Evolutionary conservation across 257 asterid species (phyloP).

Genomic region (Nicotiana tabacum): DNA sequence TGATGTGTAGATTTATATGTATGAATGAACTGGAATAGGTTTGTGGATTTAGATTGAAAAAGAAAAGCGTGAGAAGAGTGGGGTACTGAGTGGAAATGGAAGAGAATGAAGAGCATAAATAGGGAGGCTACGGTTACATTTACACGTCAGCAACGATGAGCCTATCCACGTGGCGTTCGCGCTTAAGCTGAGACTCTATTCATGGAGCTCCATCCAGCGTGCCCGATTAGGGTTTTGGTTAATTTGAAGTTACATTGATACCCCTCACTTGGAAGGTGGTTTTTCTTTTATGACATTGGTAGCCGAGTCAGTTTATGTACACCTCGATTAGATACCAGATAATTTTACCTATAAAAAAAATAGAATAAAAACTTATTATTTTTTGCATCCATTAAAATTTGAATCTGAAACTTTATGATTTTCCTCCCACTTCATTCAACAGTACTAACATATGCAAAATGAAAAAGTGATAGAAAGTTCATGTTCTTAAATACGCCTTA

Average conservation of each 20-base stretch:
- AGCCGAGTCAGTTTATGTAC: too few relatives aligned
- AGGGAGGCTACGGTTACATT: conserved; percentile 53
- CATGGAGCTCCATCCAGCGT: background rate
- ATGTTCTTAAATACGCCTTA: too few relatives aligned
- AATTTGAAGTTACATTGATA: background rate
- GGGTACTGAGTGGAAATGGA: conserved; percentile 34
- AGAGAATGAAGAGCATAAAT: conserved; percentile 40
- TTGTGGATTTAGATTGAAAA: conserved; percentile 12
- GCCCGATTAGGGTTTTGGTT: background rate
- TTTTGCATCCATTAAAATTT: too few relatives aligned
- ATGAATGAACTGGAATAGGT: conserved; percentile 9
- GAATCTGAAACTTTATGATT: too few relatives aligned
- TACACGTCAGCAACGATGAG: conserved; percentile 46
- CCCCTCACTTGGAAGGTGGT: background rate
- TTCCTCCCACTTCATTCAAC: too few relatives aligned
- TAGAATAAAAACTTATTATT: too few relatives aligned
- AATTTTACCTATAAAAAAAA: too few relatives aligned
- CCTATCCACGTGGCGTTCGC: conserved; percentile 49
- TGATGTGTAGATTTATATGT: background rate
- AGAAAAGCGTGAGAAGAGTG: background rate
- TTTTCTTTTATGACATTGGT: too few relatives aligned
- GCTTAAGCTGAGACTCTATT: background rate
- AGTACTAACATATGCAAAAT: too few relatives aligned
- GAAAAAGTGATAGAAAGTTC: too few relatives aligned
- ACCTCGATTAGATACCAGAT: too few relatives aligned